Base-by-base conservation (phyloP, 805 yeast species). In the Lipomyces yamanashiensis region DNA sequence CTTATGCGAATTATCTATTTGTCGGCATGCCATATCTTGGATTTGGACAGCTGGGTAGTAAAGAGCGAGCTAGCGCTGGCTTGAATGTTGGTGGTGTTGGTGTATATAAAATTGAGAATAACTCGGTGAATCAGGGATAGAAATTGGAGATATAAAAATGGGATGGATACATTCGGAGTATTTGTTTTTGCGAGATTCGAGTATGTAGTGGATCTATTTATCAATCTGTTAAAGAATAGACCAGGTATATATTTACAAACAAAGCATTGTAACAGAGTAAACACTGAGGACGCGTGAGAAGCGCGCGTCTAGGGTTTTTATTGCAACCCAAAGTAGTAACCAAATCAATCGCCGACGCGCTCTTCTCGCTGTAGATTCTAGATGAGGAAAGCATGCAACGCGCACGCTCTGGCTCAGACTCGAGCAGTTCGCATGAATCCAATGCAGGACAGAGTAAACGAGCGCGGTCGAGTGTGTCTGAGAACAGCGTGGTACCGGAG, bases 11-110 rank as follows among this genome's bases (percentile, higher is more conserved):
- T 7, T 63, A 59, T 28, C 21, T 65, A 19, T 65, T 65, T 59
- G 67, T 65, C n/a, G 67, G 68, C 12, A 56, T 54, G 61, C 68
- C 68, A 15, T 13, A 53, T 17, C 53, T 57, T 13, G 67, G 64
- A 4, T 62, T 65, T 28, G 68, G 67, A 5, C 34, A 54, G 13
- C 23, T 64, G 54, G 67, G 67, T 5, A 19, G 12, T 23, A 41
- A 39, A 6, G 49, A n/a, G 9, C 36, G 21, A 4, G 45, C 39
- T 8, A 34, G 50, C 2, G 44, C 54, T 8, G 21, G 19, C 9
- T 63, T 58, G 57, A 34, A 59, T 8, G 37, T 12, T 1, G 68
- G 68, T 15, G 68, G 67, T 3, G 68, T 65, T 21, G 53, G 53
- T 21, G 62, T 57, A 13, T 57, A 57, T n/a, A 48, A 48, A 23